Evolutionary conservation across 2,329 filamentous ascomycete genomes (phyloP).

Genomic region (Aspergillus pseudonomiae): DNA sequence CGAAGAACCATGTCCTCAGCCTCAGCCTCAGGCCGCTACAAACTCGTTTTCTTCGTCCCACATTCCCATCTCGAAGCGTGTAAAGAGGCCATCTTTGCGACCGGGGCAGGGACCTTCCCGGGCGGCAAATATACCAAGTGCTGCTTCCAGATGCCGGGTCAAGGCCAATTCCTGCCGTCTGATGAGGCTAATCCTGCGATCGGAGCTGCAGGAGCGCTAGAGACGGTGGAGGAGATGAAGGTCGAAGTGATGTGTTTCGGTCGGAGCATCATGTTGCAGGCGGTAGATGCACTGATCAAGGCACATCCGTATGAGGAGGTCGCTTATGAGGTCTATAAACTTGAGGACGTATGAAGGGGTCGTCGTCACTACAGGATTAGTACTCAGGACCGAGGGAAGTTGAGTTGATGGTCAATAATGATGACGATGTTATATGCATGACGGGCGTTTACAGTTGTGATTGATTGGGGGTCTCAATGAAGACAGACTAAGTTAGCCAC

Average conservation of each 20-base stretch:
- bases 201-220: constrained; percentile 41
- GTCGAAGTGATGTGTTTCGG: constrained; percentile 50
- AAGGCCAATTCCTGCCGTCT: constrained; percentile 46
- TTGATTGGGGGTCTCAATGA: neutral
- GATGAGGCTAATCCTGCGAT: constrained; percentile 45
- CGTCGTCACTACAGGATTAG: neutral
- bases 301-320: constrained; percentile 53
- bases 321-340: constrained; percentile 48
- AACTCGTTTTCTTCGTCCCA: constrained; percentile 50
- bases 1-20: constrained; percentile 28
- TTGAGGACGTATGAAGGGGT: constrained; percentile 41
- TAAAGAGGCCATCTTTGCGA: constrained; percentile 47
- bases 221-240: constrained; percentile 46
- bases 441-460: neutral
- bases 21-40: constrained; percentile 35
- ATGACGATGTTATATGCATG: neutral
- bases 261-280: constrained; percentile 38
- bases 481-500: neutral
- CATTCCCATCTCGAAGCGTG: constrained; percentile 40
- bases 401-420: neutral
- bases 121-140: constrained; percentile 44
- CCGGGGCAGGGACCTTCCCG: constrained; percentile 47
- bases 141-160: constrained; percentile 45
- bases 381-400: neutral
- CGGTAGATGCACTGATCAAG: constrained; percentile 44